Conservation (phyloP, 345 rosid species). For the Heritiera littoralis region DNA sequence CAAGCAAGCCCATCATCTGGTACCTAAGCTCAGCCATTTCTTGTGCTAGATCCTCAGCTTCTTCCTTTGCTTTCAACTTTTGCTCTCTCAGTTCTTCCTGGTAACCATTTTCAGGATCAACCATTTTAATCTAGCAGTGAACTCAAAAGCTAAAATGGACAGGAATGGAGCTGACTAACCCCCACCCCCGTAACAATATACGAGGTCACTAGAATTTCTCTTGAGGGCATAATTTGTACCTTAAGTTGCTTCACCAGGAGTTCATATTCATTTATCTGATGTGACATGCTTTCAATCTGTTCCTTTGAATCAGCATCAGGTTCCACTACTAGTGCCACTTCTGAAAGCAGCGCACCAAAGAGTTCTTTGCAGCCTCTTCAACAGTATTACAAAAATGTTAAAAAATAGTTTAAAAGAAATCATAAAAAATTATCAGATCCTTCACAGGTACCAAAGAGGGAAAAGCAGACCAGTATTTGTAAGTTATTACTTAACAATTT, state of each 20-base stretch:
- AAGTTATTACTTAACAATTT: slow-evolving; percentile 10
- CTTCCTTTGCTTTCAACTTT: slow-evolving; percentile 81
- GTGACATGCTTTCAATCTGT: slow-evolving; percentile 45
- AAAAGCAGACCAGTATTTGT: background rate
- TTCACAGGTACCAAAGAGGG: background rate
- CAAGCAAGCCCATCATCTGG: slow-evolving; percentile 74
- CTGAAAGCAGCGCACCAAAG: slow-evolving; percentile 39
- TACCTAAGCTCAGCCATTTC: slow-evolving; percentile 97
- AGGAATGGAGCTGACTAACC: background rate
- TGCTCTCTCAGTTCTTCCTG: slow-evolving; percentile 73
- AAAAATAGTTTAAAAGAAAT: background rate
- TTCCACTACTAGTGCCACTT: slow-evolving; percentile 33
- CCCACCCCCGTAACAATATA: background rate
- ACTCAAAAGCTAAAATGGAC: slow-evolving; percentile 14
- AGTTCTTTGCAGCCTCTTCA: slow-evolving; percentile 41
- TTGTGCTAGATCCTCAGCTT: slow-evolving; percentile 87
- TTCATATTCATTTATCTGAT: slow-evolving; percentile 57
- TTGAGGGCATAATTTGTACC: slow-evolving; percentile 37
- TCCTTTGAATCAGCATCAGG: slow-evolving; percentile 37
- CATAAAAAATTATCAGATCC: background rate
- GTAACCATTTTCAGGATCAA: slow-evolving; percentile 23
- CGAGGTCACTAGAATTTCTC: slow-evolving; percentile 1
- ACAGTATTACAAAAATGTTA: slow-evolving; percentile 17
- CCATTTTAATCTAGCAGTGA: slow-evolving; percentile 6
- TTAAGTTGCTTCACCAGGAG: slow-evolving; percentile 60